Evolutionary conservation across 257 asterid species (phyloP), one percentile per base, ranked within the genome.

Genomic region (Datura wrightii): DNA sequence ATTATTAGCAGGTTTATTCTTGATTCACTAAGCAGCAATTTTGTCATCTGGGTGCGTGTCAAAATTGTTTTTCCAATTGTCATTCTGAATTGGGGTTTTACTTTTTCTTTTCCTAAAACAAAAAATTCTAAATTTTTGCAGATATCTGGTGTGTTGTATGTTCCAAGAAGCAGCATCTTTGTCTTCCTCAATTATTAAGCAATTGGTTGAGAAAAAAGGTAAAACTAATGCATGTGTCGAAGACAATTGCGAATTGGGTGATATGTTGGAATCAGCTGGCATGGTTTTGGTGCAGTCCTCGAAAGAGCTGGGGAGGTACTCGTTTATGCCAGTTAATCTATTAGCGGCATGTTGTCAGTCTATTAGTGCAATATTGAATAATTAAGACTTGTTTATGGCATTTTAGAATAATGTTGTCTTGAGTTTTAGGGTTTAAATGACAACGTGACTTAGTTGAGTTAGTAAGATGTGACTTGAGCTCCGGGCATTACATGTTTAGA

Each of bases 241-340:
- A 67, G 88, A 88, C 82, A 66, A 59, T 79, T 82, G 81, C 84
- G 94, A 90, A 48, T 84, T 91, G 86, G 87, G 78, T 56, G 96
- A 91, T 72, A 88, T 92, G 97, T 82, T 90, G 91, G 98, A 93
- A 90, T 93, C 98, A 67, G 93, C 98, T 48, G 98, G 94, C 34
- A 96, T 96, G 99, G 94, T 93, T 86, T 84, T 94, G 78, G 99
- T 92, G 56, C 99, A 94, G 86, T 94, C 99, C 79, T 84, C 87
- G 90, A 90, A 91, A 79, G 93, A 90, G 76, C 87, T 88, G 60
- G 87, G 88, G 82, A 93, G 98, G 99, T 96, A 80, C 52, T 82
- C 15, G 8, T 82, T 74, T 46, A 39, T 58, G 6, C 39, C 16
- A 76, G 19, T 16, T 83, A 18, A 7, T 15, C 37, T 37, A 5